Evolutionary conservation across 371 early-diverging fungal species (phyloP), one percentile per base, ranked within the genome.

Genomic region (Mucor velutinosus): DNA sequence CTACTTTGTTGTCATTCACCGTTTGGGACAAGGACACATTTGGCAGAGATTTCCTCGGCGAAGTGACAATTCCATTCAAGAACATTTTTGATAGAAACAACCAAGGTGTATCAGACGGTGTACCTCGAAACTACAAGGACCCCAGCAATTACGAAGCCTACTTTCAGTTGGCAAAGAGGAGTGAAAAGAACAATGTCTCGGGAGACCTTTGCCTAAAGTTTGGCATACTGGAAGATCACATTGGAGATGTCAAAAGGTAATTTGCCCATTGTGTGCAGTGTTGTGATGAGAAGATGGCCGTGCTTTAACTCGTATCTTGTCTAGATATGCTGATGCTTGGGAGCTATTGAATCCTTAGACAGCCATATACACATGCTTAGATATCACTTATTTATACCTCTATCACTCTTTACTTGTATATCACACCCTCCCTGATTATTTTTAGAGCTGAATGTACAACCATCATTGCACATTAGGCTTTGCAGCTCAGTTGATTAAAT

Each of bases 11-110:
- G 33, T 72, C 76, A 19, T 71, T 88, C 23, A 85, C 82, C 23
- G 84, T 90, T 23, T 88, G 89, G 89, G 87, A 86, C 68, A 87
- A 84, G 64, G 87, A 89, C 75, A 79, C 83, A 12, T 84, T 87
- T 72, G 83, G 86, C 3, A 65, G 79, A 23, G 84, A 86, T 65
- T 92, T 88, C 59, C 73, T 92, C 63, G 92, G 92, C 0, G 86
- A 90, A 67, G 51, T 87, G 0, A 73, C 72, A 4, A 77, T 92
- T 7, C 84, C 87, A 4, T 77, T 90, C 59, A 76, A 77, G 51
- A 84, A 88, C 58, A 73, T 85, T 29, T 83, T 88, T 66, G 81
- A 84, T 39, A 77, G 88, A 21, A 82, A 81, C 47, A 71, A 76
- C 3, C 76, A 84, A 25, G 79, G 77, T 10, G 19, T 71, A 10